phyloP scores from a whole-genome alignment of 2,329 filamentous ascomycete genomes.

The Sporothrix dimorphospora region DNA sequence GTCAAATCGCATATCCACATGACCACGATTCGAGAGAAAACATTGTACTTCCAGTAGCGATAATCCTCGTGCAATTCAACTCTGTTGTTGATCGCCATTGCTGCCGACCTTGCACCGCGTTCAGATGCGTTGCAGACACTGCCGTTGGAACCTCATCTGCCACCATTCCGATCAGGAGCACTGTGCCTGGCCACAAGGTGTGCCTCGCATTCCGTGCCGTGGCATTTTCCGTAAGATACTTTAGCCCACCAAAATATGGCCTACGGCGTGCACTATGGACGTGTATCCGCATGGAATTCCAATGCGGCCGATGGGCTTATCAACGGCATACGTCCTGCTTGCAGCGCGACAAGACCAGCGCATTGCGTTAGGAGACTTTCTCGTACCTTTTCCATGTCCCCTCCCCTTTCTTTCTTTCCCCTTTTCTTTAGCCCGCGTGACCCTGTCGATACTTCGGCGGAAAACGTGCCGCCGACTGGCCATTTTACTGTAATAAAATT shows the following conservation, averaged over 20 bases:
- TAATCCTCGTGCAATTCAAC: not conserved
- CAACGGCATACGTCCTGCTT: not conserved
- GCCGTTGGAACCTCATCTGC: not conserved
- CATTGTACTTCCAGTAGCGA: not conserved
- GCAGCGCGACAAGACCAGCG: no score
- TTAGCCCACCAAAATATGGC: not conserved
- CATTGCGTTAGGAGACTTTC: no score
- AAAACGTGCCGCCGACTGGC: not conserved
- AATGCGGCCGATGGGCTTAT: not conserved
- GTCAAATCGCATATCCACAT: not conserved
- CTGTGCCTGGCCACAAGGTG: not conserved
- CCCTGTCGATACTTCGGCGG: not conserved
- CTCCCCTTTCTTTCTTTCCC: not conserved
- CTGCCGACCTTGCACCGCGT: not conserved
- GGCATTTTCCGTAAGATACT: not conserved
- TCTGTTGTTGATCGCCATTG: not conserved
- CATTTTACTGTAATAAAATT: not conserved
- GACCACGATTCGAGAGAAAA: not conserved
- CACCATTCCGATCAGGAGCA: conserved; percentile 3
- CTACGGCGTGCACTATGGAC: not conserved
- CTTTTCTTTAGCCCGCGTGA: conserved; percentile 1
- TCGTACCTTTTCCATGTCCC: not conserved
- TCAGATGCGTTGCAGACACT: not conserved
- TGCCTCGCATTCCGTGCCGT: not conserved
- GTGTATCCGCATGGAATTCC: not conserved